Evolutionary conservation across 176 grass and related monocot genomes (phyloP).

Genomic region (Ensete glaucum): DNA sequence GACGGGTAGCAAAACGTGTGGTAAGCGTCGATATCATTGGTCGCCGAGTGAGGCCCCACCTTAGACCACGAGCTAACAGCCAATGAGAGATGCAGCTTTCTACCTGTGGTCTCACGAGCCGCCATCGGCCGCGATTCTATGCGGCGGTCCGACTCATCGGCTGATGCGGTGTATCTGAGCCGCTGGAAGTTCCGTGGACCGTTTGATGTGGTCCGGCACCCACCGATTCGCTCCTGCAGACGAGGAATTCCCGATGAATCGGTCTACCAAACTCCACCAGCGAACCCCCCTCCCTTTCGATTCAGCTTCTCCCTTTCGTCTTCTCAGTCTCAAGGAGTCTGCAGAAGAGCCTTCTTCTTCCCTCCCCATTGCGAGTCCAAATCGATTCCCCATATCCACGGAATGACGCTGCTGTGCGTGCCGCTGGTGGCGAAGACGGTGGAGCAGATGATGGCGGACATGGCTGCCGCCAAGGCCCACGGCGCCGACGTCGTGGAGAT

Average conservation of each 20-base stretch:
- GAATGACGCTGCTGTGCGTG: constrained; percentile 73
- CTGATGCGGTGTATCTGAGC: not conserved
- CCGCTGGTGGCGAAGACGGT: constrained; percentile 57
- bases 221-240: not conserved
- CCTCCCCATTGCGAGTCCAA: not conserved
- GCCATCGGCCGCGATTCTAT: not conserved
- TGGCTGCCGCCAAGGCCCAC: constrained; percentile 40
- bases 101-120: not conserved
- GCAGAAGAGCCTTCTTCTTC: not conserved
- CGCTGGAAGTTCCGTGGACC: not conserved
- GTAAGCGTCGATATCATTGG: too few relatives aligned
- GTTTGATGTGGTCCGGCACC: not conserved
- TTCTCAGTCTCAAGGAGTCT: not conserved
- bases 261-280: not conserved
- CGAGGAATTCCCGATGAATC: not conserved
- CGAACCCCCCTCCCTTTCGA: not conserved
- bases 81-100: too few relatives aligned
- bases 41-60: too few relatives aligned
- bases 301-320: not conserved
- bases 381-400: not conserved
- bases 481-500: constrained; percentile 88
- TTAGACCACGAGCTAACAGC: too few relatives aligned
- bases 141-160: not conserved
- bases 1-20: too few relatives aligned
- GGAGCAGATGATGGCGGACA: constrained; percentile 54